Conservation (phyloP, 176 grass and related monocot genomes). For the Sorghum bicolor region DNA sequence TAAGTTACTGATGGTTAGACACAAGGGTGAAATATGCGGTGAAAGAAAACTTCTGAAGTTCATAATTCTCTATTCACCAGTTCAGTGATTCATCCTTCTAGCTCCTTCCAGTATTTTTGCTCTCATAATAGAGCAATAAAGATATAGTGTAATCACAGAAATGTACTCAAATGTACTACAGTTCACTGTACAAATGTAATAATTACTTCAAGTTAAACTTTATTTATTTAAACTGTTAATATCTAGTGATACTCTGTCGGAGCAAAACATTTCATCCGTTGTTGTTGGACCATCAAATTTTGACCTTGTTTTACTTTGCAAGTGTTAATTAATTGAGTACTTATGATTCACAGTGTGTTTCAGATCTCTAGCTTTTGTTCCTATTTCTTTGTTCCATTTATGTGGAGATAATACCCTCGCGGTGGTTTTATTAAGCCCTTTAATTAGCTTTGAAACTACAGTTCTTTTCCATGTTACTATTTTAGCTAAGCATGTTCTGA, state of each 20-base stretch:
- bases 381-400: neutral
- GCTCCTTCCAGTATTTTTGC: slow-evolving; percentile 6
- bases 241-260: neutral
- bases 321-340: neutral
- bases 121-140: slow-evolving; percentile 10
- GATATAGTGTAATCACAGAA: slow-evolving; percentile 16
- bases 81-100: slow-evolving; percentile 8
- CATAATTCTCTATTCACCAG: slow-evolving; percentile 19
- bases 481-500: slow-evolving; percentile 3
- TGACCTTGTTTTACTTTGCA: neutral
- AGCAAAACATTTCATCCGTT: neutral
- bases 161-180: slow-evolving; percentile 16
- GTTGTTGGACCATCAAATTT: neutral
- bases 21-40: neutral
- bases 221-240: slow-evolving; percentile 20
- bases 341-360: slow-evolving; percentile 12
- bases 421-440: neutral
- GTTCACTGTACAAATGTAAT: slow-evolving; percentile 7
- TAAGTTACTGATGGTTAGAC: slow-evolving; percentile 8
- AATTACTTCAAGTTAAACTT: neutral
- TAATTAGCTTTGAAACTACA: neutral
- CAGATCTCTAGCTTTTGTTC: neutral
- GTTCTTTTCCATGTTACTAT: neutral
- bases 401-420: neutral
- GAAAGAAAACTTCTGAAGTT: slow-evolving; percentile 16